Conservation (phyloP, 805 yeast genomes). For the Barnettozyma wickerhamii region DNA sequence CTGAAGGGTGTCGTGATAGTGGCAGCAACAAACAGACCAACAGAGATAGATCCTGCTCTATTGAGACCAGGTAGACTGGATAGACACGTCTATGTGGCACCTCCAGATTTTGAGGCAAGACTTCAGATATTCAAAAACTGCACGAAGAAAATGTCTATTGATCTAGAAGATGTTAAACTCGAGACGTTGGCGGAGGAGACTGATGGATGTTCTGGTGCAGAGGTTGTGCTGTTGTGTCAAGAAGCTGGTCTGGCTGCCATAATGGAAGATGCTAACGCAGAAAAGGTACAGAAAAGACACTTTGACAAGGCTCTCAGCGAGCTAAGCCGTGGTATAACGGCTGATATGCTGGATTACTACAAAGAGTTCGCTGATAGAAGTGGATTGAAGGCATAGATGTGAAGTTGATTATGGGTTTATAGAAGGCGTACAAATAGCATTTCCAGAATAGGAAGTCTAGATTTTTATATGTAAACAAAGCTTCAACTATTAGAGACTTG, state of each 20-base stretch:
- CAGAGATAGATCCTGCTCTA: slow-evolving; percentile 86
- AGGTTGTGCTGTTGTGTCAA: slow-evolving; percentile 84
- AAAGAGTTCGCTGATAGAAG: slow-evolving; percentile 40
- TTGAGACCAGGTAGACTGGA: slow-evolving; percentile 95
- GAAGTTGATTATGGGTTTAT: background rate
- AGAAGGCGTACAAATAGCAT: too few species aligned
- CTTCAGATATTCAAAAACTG: slow-evolving; percentile 70
- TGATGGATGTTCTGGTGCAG: slow-evolving; percentile 96
- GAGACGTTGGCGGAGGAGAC: slow-evolving; percentile 55
- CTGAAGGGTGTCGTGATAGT: slow-evolving; percentile 88
- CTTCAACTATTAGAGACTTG: too few species aligned
- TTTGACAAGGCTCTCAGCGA: slow-evolving; percentile 66
- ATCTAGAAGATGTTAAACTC: slow-evolving; percentile 41
- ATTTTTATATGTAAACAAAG: too few species aligned
- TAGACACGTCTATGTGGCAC: slow-evolving; percentile 86
- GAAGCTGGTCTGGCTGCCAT: slow-evolving; percentile 96
- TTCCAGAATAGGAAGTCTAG: background rate
- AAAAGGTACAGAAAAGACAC: slow-evolving; percentile 55
- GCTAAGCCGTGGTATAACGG: slow-evolving; percentile 75
- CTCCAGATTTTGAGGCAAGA: slow-evolving; percentile 84
- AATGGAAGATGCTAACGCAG: slow-evolving; percentile 64
- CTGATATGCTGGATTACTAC: slow-evolving; percentile 79
- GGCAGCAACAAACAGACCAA: slow-evolving; percentile 96
- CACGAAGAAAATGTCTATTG: slow-evolving; percentile 58
- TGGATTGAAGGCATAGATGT: slow-evolving; percentile 28